A percentile compares a stretch with the other conserved stretches of the same genome.
phyloP scores from a whole-genome alignment of 495 filamentous ascomycete genomes.

The Lasiosphaeria miniovina region DNA sequence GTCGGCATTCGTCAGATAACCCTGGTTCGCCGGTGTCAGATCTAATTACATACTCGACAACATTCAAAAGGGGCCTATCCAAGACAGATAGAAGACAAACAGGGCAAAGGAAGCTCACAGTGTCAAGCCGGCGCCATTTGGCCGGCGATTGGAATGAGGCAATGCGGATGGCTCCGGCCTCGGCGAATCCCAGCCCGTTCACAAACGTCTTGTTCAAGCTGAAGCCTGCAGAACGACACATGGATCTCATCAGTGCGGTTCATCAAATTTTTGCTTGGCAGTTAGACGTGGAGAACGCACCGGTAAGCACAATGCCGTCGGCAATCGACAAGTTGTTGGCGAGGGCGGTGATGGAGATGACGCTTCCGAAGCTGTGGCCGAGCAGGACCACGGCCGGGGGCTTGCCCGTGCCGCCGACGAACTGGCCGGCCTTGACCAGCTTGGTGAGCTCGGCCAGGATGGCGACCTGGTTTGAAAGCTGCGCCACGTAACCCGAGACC shows the following conservation, averaged over 20 bases:
- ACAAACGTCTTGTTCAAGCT: constrained; percentile 22
- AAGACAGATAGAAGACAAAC: not conserved
- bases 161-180: constrained; percentile 12
- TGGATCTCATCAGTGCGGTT: not conserved
- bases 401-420: constrained; percentile 15
- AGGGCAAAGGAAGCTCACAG: not conserved
- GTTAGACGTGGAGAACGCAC: not conserved
- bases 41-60: not conserved
- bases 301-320: constrained; percentile 32
- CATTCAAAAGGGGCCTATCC: not conserved
- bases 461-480: constrained; percentile 25
- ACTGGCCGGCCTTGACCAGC: constrained; percentile 27
- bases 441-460: constrained; percentile 24
- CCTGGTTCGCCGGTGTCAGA: constrained; percentile 13
- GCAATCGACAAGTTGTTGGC: constrained; percentile 19
- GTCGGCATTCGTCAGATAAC: constrained; percentile 33
- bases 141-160: constrained; percentile 7
- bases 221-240: constrained; percentile 4
- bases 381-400: constrained; percentile 53
- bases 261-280: not conserved
- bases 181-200: constrained; percentile 12
- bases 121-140: constrained; percentile 18
- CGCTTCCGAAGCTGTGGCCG: constrained; percentile 52
- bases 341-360: constrained; percentile 15
- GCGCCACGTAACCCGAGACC: constrained; percentile 29